A percentile compares a stretch with the other conserved stretches of the same genome.
Evolutionary conservation across 2,329 filamentous ascomycete genomes (phyloP).

Genomic region (Phyllachora maydis): DNA sequence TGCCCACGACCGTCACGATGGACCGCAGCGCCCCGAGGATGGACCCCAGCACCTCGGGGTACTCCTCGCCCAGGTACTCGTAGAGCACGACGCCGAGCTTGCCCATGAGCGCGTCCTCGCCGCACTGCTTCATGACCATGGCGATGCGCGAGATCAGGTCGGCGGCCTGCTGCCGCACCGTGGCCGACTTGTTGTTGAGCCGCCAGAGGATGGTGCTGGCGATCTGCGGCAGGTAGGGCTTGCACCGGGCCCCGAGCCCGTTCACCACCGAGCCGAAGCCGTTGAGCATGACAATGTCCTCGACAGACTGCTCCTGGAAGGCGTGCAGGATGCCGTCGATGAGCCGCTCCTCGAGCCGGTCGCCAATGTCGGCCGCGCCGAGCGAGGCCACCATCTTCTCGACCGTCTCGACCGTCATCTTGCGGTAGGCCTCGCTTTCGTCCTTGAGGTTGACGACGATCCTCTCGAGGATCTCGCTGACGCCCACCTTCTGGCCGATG

Average conservation of each 20-base stretch:
- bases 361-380: constrained; percentile 82
- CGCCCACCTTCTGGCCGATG: constrained; percentile 92
- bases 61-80: constrained; percentile 96
- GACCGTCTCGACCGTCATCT: constrained; percentile 97
- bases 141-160: constrained; percentile 94
- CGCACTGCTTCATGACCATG: constrained; percentile 98
- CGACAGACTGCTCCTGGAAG: constrained; percentile 95
- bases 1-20: constrained; percentile 94
- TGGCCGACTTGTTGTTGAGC: constrained; percentile 93
- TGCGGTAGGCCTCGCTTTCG: constrained; percentile 91
- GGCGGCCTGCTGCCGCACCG: constrained; percentile 88
- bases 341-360: constrained; percentile 78
- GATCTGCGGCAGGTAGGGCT: constrained; percentile 91
- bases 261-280: constrained; percentile 97
- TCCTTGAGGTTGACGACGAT: constrained; percentile 94
- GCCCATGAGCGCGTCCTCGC: constrained; percentile 86
- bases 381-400: constrained; percentile 91
- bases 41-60: constrained; percentile 90
- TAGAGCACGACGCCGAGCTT: constrained; percentile 90
- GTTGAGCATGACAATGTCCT: constrained; percentile 90
- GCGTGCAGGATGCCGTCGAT: constrained; percentile 90
- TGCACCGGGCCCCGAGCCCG: constrained; percentile 79
- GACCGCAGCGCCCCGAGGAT: constrained; percentile 88
- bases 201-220: constrained; percentile 92
- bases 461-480: constrained; percentile 80